Conservation (phyloP, 371 early-diverging fungal species). For the Choanephora cucurbitarum region DNA sequence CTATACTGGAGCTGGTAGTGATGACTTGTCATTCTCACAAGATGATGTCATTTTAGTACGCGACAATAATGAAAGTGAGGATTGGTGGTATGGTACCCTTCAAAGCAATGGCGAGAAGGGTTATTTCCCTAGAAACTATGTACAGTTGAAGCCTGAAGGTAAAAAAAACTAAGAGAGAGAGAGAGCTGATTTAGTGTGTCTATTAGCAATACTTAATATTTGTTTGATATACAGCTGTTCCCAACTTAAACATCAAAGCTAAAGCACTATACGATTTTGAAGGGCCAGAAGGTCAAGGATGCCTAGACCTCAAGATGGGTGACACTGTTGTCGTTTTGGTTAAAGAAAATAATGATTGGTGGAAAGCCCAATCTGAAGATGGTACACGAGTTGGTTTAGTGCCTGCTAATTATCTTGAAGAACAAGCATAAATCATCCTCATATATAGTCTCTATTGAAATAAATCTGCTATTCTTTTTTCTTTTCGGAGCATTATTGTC, state of each 20-base stretch:
- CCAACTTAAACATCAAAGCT: constrained; percentile 30
- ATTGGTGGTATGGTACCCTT: constrained; percentile 44
- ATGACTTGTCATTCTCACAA: constrained; percentile 43
- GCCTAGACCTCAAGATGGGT: constrained; percentile 34
- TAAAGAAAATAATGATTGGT: constrained; percentile 80
- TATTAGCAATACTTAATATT: too few relatives aligned
- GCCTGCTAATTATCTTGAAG: constrained; percentile 75
- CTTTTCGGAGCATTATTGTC: too few relatives aligned
- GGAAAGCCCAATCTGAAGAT: constrained; percentile 64
- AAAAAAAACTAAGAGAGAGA: background rate
- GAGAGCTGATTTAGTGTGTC: too few relatives aligned
- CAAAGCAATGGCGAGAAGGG: constrained; percentile 27
- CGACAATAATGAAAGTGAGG: constrained; percentile 32
- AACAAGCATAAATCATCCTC: constrained; percentile 27
- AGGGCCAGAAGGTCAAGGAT: constrained; percentile 37
- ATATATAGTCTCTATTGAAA: background rate
- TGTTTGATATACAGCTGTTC: constrained; percentile 5
- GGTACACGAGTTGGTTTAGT: constrained; percentile 66
- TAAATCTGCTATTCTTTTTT: too few relatives aligned
- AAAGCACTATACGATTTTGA: constrained; percentile 44
- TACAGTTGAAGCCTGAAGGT: constrained; percentile 26
- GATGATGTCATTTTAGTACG: constrained; percentile 43
- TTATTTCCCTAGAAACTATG: constrained; percentile 42
- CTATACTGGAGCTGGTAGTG: constrained; percentile 37
- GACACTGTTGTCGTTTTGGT: constrained; percentile 46